A percentile compares a stretch with the other conserved stretches of the same genome.
Conservation (phyloP, 192 early-diverging fungal genomes). For the Dimargaris xerosporica region DNA sequence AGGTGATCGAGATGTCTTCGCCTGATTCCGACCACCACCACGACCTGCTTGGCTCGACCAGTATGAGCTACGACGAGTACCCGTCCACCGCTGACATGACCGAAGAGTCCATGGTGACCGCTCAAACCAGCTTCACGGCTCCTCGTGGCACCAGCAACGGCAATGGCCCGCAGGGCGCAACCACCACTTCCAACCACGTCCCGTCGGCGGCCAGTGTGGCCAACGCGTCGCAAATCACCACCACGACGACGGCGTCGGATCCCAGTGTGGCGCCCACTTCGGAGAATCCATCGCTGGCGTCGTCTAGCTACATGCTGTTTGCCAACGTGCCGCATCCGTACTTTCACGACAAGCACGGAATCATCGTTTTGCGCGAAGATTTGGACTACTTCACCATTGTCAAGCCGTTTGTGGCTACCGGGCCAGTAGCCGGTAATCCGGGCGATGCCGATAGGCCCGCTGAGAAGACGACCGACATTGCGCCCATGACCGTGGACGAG, state of each 20-base stretch:
- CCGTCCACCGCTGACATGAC: conserved; percentile 11
- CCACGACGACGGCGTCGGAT: not conserved
- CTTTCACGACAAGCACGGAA: conserved; percentile 37
- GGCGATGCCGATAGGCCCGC: conserved; percentile 2
- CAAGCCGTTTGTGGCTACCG: conserved; percentile 7
- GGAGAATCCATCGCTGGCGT: conserved; percentile 7
- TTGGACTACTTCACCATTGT: conserved; percentile 57
- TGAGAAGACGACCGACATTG: conserved; percentile 12
- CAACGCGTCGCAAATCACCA: not conserved
- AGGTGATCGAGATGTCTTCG: conserved; percentile 18
- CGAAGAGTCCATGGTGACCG: conserved; percentile 7
- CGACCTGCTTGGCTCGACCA: conserved; percentile 1
- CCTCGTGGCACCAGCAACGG: too few species aligned
- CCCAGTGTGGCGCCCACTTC: conserved; percentile 15
- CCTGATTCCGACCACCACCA: conserved; percentile 1
- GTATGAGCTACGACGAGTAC: conserved; percentile 1
- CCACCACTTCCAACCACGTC: too few species aligned
- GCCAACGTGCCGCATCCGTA: conserved; percentile 16
- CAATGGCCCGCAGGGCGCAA: too few species aligned
- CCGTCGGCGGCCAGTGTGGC: not conserved
- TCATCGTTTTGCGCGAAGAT: conserved; percentile 65
- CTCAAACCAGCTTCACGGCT: conserved; percentile 3
- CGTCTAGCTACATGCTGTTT: conserved; percentile 9
- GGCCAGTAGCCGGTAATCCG: conserved; percentile 4
- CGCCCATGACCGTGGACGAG: conserved; percentile 25